Percentiles rank a stretch among this genome's conserved stretches.
Evolutionary conservation across 2,329 filamentous ascomycete species (phyloP).

Genomic region (Trichoderma harzianum): DNA sequence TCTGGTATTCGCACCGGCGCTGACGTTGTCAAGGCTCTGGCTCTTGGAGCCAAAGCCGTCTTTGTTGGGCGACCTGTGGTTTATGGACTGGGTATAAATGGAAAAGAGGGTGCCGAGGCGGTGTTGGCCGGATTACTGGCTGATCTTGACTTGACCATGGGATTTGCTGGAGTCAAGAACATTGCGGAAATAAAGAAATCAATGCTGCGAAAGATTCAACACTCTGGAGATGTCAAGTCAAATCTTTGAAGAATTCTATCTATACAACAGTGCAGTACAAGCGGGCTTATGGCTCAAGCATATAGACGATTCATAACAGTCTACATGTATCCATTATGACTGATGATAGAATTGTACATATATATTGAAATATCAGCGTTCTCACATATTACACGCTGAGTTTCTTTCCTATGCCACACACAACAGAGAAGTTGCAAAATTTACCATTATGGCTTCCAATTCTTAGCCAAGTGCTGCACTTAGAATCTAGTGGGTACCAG

Average conservation of each 20-base stretch:
- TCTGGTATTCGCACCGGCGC: slow-evolving; percentile 40
- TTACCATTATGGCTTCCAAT: no score
- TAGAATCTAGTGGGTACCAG: no score
- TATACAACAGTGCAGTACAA: background rate
- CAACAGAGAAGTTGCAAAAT: background rate
- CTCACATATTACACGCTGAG: background rate
- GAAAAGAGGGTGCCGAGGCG: slow-evolving; percentile 52
- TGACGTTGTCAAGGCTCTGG: slow-evolving; percentile 40
- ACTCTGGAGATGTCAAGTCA: slow-evolving; percentile 34
- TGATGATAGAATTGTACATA: background rate
- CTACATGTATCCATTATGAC: background rate
- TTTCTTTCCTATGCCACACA: background rate
- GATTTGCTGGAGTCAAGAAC: slow-evolving; percentile 48
- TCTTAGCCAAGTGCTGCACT: no score
- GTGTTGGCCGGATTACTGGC: slow-evolving; percentile 42
- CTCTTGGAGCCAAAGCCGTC: slow-evolving; percentile 40
- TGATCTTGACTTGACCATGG: slow-evolving; percentile 52
- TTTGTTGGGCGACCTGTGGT: slow-evolving; percentile 43
- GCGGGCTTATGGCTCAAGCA: background rate
- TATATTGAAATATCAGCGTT: background rate
- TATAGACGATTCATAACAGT: background rate
- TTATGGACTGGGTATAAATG: slow-evolving; percentile 36
- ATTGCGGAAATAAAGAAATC: slow-evolving; percentile 36
- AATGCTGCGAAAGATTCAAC: slow-evolving; percentile 33
- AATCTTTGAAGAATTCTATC: slow-evolving; percentile 25